These are phyloP conservation scores for Colletotrichum australisinense DNA, from an alignment of 2,329 filamentous ascomycete species.

Conservation along the genomic window DNA sequence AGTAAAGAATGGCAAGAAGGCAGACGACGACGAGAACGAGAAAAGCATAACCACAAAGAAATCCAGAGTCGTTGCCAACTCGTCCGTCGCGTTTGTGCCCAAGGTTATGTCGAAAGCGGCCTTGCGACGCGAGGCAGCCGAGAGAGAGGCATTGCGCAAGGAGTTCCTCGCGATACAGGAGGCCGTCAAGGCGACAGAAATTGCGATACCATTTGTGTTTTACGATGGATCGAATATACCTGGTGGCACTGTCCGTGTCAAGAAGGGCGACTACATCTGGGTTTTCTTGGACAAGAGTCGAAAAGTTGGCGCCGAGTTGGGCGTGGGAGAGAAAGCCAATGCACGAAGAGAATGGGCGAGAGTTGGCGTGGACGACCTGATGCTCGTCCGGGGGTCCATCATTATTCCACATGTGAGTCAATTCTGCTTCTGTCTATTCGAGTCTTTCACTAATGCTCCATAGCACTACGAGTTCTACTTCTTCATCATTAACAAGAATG, in stretches of 20 bases:
- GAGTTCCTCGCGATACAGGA: conserved; percentile 90
- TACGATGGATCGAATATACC: conserved; percentile 94
- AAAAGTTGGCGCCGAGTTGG: conserved; percentile 87
- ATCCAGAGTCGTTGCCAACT: conserved; percentile 70
- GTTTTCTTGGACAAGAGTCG: conserved; percentile 91
- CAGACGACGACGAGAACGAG: conserved; percentile 12
- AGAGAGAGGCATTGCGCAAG: conserved; percentile 80
- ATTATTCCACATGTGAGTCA: conserved; percentile 91
- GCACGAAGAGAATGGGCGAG: conserved; percentile 88
- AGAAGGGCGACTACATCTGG: conserved; percentile 95
- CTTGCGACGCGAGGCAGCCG: conserved; percentile 80
- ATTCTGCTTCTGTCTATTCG: background rate
- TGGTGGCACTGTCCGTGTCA: conserved; percentile 84
- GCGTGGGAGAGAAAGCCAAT: conserved; percentile 76
- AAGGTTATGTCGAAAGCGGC: conserved; percentile 79
- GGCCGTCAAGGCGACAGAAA: conserved; percentile 87
- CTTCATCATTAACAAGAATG: conserved; percentile 90
- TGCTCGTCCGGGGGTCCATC: conserved; percentile 89
- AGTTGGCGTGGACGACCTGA: conserved; percentile 93
- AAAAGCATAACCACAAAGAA: conserved; percentile 38
- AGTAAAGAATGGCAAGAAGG: conserved; percentile 39
- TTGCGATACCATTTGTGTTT: conserved; percentile 94
- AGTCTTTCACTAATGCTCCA: conserved; percentile 37
- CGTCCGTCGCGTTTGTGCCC: conserved; percentile 72
- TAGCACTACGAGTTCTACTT: conserved; percentile 98